Base-by-base conservation (phyloP, 2,329 filamentous ascomycete species). In the Exserohilum rostratum region DNA sequence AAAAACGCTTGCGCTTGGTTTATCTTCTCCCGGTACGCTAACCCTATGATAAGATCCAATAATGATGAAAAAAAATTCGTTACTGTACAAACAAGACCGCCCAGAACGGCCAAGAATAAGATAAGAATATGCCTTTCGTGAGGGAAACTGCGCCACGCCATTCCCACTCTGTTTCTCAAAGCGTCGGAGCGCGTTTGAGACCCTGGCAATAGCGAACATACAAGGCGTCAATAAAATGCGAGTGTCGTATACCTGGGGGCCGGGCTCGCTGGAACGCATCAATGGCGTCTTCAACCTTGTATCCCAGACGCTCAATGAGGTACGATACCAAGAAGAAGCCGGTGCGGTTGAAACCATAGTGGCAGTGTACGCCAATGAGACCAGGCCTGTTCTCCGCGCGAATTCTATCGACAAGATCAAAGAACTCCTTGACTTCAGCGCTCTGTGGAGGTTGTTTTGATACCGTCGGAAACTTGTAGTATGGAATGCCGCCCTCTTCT, bases 341-440 rank as follows among this genome's bases (percentile, higher is more conserved):
- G 0, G 93, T 97, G 18, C 93, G 85, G 72, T 98, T 97, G 78
- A 96, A 97, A 0, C 93, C 93, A 66, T 97, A 97, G 69, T 98
- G 93, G 68, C 93, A 98, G 72, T 98, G 93, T 0, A 96, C 91
- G 2, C 89, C 93, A 46, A 96, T 84, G 43, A 88, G 50, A 12
- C 61, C 50, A 33, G 67, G 52, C 73, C 77, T 57, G 0, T 54
- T 50, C 33, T 71, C 62, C 5, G 48, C 55, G 1, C 74, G 65
- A 2, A 81, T 64, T 5, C 67, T 58, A 61, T 88, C 84, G 17
- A 89, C 80, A 2, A 88, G 70, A 1, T 78, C 76, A 50, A 86
- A 82, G 66, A 89, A 89, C 5, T 80, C 78, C 15, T 79, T 74
- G 0, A 86, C 84, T 66, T 89, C 86, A 37, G 87, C 83, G 0